phyloP scores from a whole-genome alignment of 176 grass and related monocot genomes.

The Carex scoparia region DNA sequence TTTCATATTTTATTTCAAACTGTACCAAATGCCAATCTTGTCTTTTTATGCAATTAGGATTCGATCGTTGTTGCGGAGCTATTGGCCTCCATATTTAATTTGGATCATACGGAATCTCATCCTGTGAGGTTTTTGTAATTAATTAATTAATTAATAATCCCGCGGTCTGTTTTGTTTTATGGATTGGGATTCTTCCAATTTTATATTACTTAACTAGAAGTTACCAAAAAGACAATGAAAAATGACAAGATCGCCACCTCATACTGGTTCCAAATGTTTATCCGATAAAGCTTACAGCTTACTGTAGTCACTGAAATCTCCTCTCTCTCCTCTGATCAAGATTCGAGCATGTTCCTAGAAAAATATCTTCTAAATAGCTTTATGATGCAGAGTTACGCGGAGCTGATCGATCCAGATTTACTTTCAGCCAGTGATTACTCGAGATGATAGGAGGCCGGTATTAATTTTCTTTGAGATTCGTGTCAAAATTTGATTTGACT shows the following conservation, averaged over 20 bases:
- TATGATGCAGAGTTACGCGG: no score
- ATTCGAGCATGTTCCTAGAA: not conserved
- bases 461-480: no score
- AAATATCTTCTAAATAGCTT: no score
- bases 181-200: not conserved
- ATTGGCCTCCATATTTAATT: not conserved
- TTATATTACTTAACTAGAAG: not conserved
- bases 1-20: not conserved
- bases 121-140: not conserved
- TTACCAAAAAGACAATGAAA: not conserved
- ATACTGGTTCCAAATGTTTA: not conserved
- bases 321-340: not conserved
- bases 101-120: not conserved
- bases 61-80: not conserved
- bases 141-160: not conserved
- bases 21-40: not conserved
- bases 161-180: not conserved
- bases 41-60: not conserved
- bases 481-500: no score
- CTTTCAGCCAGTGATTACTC: no score
- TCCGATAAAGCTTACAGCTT: not conserved
- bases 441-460: no score
- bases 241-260: conserved; percentile 11
- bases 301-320: not conserved
- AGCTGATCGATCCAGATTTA: no score